Conservation (phyloP, 495 filamentous ascomycete species). For the Astrothelium subdiscretum region DNA sequence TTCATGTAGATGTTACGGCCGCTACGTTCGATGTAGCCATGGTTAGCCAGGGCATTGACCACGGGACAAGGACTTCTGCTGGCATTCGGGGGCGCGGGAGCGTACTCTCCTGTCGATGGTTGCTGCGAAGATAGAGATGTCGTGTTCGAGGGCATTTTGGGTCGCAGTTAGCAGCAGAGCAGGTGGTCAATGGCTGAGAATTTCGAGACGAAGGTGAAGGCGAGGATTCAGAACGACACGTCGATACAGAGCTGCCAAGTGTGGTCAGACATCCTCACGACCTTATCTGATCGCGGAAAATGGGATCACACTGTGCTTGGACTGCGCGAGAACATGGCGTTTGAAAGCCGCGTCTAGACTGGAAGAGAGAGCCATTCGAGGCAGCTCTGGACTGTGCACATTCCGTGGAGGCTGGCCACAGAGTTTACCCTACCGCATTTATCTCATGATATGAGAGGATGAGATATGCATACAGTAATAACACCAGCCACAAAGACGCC, state of each 20-base stretch:
- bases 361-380: not conserved
- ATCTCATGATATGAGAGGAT: not conserved
- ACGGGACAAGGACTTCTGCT: conserved; percentile 7
- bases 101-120: conserved; percentile 2
- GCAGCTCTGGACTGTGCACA: conserved; percentile 1
- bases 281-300: not conserved
- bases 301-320: not conserved
- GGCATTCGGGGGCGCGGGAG: conserved; percentile 1
- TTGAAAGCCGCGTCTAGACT: conserved; percentile 1
- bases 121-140: not conserved
- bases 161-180: not conserved
- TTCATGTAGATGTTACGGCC: conserved; percentile 3
- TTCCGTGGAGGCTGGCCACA: not conserved
- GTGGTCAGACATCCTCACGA: not conserved
- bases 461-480: not conserved
- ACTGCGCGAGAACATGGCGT: conserved; percentile 1
- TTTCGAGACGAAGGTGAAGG: conserved; percentile 1
- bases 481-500: not conserved
- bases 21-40: conserved; percentile 4
- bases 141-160: conserved; percentile 2
- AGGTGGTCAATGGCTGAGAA: not conserved
- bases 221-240: not conserved
- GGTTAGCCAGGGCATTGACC: conserved; percentile 9
- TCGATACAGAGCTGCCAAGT: conserved; percentile 1
- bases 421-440: not conserved